Conservation (phyloP, 257 asterid species). For the Solanum rostratum region DNA sequence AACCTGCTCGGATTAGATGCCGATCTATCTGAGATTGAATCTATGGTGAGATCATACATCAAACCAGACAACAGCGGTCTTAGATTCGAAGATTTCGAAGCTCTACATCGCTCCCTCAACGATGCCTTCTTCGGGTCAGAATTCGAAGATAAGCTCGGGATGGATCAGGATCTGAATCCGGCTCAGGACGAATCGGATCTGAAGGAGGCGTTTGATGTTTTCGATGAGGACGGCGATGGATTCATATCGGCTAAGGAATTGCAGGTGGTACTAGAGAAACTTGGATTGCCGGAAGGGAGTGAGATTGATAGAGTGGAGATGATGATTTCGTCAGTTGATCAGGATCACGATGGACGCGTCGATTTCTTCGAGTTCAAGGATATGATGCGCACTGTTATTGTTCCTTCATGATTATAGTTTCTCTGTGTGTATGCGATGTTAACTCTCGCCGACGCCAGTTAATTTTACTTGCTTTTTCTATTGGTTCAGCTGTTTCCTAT, state of each 20-base stretch:
- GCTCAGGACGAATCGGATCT: conserved; percentile 44
- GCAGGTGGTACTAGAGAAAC: conserved; percentile 45
- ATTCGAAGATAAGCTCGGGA: neutral
- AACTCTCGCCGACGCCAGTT: neutral
- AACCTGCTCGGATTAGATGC: conserved; percentile 47
- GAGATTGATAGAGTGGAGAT: conserved; percentile 48
- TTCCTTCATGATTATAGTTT: conserved; percentile 10
- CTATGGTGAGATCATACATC: conserved; percentile 27
- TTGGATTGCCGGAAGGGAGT: conserved; percentile 45
- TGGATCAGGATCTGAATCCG: neutral
- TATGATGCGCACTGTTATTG: conserved; percentile 54
- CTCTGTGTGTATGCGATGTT: neutral
- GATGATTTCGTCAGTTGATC: conserved; percentile 73
- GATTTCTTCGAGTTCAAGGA: conserved; percentile 71
- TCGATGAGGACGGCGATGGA: conserved; percentile 71
- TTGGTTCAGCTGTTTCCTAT: neutral
- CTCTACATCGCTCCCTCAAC: conserved; percentile 40
- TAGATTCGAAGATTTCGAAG: conserved; percentile 44
- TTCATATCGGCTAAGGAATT: conserved; percentile 60
- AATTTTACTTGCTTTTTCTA: neutral
- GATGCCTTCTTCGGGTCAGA: conserved; percentile 26
- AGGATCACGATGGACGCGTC: conserved; percentile 56
- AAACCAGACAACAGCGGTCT: conserved; percentile 40
- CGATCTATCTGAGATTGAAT: conserved; percentile 25
- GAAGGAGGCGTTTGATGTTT: conserved; percentile 68